Base-by-base conservation (phyloP, 1,139 yeast species). In the Saccharomycopsis phalli region DNA sequence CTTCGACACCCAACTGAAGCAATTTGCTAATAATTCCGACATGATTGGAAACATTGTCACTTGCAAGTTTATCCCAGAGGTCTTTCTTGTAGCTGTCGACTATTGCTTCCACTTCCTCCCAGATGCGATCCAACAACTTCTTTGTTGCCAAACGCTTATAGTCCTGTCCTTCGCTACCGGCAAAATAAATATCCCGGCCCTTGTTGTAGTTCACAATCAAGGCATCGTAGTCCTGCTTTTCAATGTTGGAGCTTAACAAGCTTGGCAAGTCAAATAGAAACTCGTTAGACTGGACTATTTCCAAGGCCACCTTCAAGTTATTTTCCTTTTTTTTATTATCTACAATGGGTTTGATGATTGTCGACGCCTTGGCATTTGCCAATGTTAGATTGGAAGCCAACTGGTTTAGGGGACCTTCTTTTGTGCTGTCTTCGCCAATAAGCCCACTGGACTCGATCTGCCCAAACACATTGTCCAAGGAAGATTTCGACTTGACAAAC, bases 261-360 rank as follows among this genome's bases (percentile, higher is more conserved):
- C 69, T 70, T 0, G 96, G 95, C 36, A 87, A 66, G 54, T 84
- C 81, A 53, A 91, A 79, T 42, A 86, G 67, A 45, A 69, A 69
- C 41, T 68, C 69, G 56, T 86, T 74, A 34, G 68, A 65, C 37
- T 76, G 76, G 17, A 87, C 67, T 46, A 82, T 72, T 22, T 71
- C 72, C 43, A 82, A 65, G 13, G 94, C 72, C 28, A 68, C 68
- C 37, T 66, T 62, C 39, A 83, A 66, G 48, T 80, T 76, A 18
- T 65, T 62, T 48, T 81, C 83, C 50, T 74, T 76, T 7, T 67
- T 62, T 45, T 75, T 71, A 42, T 76, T 74, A 38, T 80, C 81
- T 41, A 79, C 60, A 4, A 88, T 74, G 0, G 97, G 97, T 47
- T 87, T 75, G 48, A 86, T 71, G 56, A 81, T 65, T 47, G 78